Evolutionary conservation across 306 rosid genomes (phyloP).

Genomic region (Cyclanthera cordifolia): DNA sequence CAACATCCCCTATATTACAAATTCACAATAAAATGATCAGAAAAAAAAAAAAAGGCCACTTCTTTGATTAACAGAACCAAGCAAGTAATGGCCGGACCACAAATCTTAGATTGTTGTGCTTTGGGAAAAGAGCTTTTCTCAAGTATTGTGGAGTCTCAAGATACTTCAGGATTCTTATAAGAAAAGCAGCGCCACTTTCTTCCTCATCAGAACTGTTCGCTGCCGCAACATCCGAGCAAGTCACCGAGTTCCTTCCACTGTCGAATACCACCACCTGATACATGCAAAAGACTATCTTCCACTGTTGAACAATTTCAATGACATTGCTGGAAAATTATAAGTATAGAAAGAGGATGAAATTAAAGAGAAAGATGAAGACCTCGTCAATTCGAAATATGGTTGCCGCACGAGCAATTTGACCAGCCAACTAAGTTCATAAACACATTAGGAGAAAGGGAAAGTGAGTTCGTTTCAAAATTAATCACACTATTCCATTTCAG

Average conservation of each 20-base stretch:
- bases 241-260: constrained; percentile 30
- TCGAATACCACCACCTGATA: constrained; percentile 77
- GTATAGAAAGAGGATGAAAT: neutral
- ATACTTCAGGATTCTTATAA: constrained; percentile 58
- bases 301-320: neutral
- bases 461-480: no score
- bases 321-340: no score
- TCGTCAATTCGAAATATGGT: constrained; percentile 35
- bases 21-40: constrained; percentile 11
- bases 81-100: constrained; percentile 42
- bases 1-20: constrained; percentile 65
- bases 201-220: constrained; percentile 40
- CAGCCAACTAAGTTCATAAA: constrained; percentile 47
- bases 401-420: constrained; percentile 94
- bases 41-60: neutral
- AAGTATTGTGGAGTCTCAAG: constrained; percentile 96
- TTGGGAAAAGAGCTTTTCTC: constrained; percentile 83
- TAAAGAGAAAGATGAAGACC: constrained; percentile 27
- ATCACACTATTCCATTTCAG: no score
- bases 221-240: constrained; percentile 13
- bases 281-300: neutral
- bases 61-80: constrained; percentile 11
- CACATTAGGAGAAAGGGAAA: no score
- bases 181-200: constrained; percentile 71
- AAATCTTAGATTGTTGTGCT: constrained; percentile 69